phyloP scores from a whole-genome alignment of 495 filamentous ascomycete species.

The Neurospora hispaniola region DNA sequence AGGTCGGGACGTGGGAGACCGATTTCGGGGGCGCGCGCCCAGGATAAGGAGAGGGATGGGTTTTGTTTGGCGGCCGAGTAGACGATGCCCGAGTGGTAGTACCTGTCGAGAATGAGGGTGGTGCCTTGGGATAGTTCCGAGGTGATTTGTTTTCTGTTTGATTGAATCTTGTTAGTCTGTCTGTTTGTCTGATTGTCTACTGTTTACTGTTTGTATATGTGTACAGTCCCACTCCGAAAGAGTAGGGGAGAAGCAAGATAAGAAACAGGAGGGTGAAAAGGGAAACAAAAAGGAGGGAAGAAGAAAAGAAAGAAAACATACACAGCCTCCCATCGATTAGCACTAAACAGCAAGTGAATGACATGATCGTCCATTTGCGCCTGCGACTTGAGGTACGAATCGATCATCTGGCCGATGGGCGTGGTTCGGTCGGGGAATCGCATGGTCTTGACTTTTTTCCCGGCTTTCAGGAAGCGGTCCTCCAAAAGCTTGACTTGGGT shows the following conservation, averaged over 20 bases:
- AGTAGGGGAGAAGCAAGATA: no score
- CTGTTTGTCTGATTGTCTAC: no score
- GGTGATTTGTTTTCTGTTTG: constrained; percentile 41
- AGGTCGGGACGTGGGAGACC: constrained; percentile 82
- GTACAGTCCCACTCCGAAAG: no score
- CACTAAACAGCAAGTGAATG: constrained; percentile 91
- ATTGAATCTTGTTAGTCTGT: no score
- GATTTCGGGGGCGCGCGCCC: constrained; percentile 73
- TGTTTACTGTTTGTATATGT: no score
- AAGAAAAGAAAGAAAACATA: constrained; percentile 24
- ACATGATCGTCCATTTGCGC: constrained; percentile 77
- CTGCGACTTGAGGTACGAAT: constrained; percentile 68
- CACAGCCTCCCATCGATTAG: constrained; percentile 87
- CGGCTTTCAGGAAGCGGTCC: constrained; percentile 45
- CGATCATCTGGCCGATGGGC: constrained; percentile 81
- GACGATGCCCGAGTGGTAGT: constrained; percentile 86
- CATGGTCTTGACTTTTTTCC: constrained; percentile 59
- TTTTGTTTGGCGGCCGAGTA: constrained; percentile 91
- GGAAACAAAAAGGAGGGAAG: no score
- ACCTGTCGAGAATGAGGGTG: constrained; percentile 80
- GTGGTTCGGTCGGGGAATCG: constrained; percentile 89
- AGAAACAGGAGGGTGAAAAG: no score
- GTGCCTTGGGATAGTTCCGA: constrained; percentile 50
- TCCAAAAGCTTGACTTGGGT: constrained; percentile 75
- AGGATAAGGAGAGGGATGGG: constrained; percentile 54